Percentiles rank a stretch among this genome's conserved stretches.
Evolutionary conservation across 2,329 filamentous ascomycete species (phyloP).

Genomic region (Colletotrichum tabaci): DNA sequence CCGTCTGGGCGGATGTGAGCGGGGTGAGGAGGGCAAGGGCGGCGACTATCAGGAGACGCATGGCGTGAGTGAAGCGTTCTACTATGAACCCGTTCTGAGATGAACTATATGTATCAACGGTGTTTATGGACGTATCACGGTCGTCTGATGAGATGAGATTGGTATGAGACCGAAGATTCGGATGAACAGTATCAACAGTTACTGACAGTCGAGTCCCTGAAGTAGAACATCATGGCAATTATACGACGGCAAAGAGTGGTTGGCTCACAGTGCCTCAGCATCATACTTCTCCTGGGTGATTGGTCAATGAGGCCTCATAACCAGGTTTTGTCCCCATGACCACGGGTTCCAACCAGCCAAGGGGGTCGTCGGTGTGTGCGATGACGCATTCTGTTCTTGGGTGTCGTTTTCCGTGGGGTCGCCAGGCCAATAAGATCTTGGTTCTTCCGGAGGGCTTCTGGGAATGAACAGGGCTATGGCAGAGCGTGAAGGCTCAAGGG

Average conservation of each 20-base stretch:
- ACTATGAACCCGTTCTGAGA: too few relatives aligned
- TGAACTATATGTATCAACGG: neutral
- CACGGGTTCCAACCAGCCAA: slow-evolving; percentile 3
- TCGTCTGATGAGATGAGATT: too few relatives aligned
- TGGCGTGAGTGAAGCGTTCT: neutral
- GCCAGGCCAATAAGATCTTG: slow-evolving; percentile 12
- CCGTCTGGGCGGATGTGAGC: slow-evolving; percentile 5
- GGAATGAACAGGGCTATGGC: too few relatives aligned
- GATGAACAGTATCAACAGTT: neutral
- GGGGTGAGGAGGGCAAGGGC: neutral
- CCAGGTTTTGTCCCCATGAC: slow-evolving; percentile 12
- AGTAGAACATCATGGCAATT: neutral
- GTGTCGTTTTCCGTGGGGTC: slow-evolving; percentile 12
- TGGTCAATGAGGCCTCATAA: slow-evolving; percentile 3
- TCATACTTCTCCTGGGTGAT: neutral
- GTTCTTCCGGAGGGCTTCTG: too few relatives aligned
- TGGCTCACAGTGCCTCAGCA: neutral
- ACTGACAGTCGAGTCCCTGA: too few relatives aligned
- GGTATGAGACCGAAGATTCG: neutral
- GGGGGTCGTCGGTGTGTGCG: neutral
- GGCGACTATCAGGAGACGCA: neutral
- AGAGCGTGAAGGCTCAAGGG: too few relatives aligned
- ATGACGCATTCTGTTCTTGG: slow-evolving; percentile 28
- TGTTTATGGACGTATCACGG: too few relatives aligned
- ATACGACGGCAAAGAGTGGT: neutral